A percentile compares a stretch with the other conserved stretches of the same genome.
phyloP scores from a whole-genome alignment of 176 grass and related monocot species.

The Pharus latifolius region DNA sequence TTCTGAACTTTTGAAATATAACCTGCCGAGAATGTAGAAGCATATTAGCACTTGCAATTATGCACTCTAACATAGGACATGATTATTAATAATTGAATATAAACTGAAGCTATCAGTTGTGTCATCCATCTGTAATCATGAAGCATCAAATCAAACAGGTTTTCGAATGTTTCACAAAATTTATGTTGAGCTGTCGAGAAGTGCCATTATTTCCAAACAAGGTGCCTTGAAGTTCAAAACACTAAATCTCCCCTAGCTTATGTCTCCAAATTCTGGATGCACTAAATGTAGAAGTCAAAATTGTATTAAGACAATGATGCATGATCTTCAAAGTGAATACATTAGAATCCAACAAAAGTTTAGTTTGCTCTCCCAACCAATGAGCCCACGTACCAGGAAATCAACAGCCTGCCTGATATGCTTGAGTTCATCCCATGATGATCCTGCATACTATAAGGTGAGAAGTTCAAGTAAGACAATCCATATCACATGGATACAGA shows the following conservation, averaged over 20 bases:
- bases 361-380: neutral
- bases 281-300: neutral
- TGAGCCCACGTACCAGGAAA: constrained; percentile 60
- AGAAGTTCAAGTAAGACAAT: constrained; percentile 15
- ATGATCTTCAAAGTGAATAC: constrained; percentile 1
- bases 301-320: neutral
- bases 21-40: constrained; percentile 52
- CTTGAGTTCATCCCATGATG: constrained; percentile 95
- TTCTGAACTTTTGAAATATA: constrained; percentile 97
- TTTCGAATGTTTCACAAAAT: no score
- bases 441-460: constrained; percentile 63
- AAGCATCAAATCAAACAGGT: neutral
- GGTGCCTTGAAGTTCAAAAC: no score
- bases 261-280: neutral
- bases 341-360: neutral
- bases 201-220: no score
- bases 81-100: no score
- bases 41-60: constrained; percentile 8
- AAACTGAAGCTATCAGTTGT: neutral
- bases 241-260: no score
- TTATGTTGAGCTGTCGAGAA: no score
- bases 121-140: neutral
- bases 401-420: constrained; percentile 95
- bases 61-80: neutral
- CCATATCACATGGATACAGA: no score